These are phyloP conservation scores for Melanomma pulvis-pyrius DNA, from an alignment of 495 filamentous ascomycete species.

Conservation along the genomic window DNA sequence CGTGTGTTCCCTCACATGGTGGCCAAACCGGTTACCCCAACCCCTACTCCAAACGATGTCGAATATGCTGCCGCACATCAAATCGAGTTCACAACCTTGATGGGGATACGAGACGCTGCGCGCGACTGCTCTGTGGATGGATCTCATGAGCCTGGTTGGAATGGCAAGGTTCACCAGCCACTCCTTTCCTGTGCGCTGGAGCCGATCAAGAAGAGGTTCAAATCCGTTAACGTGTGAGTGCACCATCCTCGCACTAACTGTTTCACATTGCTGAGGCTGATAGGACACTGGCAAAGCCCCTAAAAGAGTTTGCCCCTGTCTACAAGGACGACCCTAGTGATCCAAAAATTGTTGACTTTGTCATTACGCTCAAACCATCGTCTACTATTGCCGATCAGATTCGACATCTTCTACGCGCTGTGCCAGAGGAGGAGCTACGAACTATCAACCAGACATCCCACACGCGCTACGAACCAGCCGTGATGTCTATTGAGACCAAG, in stretches of 20 bases:
- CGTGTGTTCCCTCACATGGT: conserved; percentile 1
- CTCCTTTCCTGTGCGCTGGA: conserved; percentile 4
- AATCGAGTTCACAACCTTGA: conserved; percentile 3
- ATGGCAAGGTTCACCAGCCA: neutral
- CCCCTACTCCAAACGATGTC: neutral
- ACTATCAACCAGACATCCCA: conserved; percentile 19
- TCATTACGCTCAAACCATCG: conserved; percentile 1
- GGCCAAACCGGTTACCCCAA: neutral
- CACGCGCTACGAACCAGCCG: conserved; percentile 5
- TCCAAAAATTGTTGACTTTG: conserved; percentile 16
- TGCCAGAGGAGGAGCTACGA: neutral
- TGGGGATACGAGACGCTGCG: conserved; percentile 6
- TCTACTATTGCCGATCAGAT: neutral
- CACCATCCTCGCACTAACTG: neutral
- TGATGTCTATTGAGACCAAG: conserved; percentile 17
- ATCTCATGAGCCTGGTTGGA: conserved; percentile 5
- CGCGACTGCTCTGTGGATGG: neutral
- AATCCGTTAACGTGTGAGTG: conserved; percentile 12
- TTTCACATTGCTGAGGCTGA: conserved; percentile 2
- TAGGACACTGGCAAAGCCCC: conserved; percentile 3
- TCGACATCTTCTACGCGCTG: neutral
- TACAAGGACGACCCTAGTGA: conserved; percentile 17
- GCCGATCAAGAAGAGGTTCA: conserved; percentile 10
- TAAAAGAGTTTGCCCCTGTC: conserved; percentile 10
- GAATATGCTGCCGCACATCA: neutral